Evolutionary conservation across 495 filamentous ascomycete genomes (phyloP).

Genomic region (Apiosordaria backusii): DNA sequence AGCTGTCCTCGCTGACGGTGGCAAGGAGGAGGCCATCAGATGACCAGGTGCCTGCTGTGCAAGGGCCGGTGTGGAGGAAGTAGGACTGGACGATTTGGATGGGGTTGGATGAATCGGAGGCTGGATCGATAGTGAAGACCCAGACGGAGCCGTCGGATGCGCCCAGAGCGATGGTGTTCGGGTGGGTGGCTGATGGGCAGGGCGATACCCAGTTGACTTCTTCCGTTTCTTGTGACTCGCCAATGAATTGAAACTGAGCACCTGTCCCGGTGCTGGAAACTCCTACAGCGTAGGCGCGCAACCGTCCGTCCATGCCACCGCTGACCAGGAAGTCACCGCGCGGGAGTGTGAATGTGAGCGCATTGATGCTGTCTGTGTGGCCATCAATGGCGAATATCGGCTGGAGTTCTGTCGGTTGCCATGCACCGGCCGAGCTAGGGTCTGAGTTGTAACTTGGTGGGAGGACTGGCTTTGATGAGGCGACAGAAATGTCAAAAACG

Average conservation of each 20-base stretch:
- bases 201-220: slow-evolving; percentile 89
- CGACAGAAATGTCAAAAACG: slow-evolving; percentile 68
- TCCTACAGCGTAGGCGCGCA: slow-evolving; percentile 64
- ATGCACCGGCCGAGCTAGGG: slow-evolving; percentile 47
- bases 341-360: slow-evolving; percentile 77
- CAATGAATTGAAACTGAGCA: slow-evolving; percentile 66
- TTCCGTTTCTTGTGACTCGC: slow-evolving; percentile 74
- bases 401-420: slow-evolving; percentile 51
- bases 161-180: slow-evolving; percentile 85
- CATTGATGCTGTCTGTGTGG: slow-evolving; percentile 87
- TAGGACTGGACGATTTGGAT: slow-evolving; percentile 83
- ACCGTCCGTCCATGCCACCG: slow-evolving; percentile 77
- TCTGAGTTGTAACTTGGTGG: slow-evolving; percentile 70
- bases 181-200: slow-evolving; percentile 64
- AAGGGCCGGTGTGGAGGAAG: slow-evolving; percentile 82
- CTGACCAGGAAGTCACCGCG: slow-evolving; percentile 79
- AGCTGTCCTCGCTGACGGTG: slow-evolving; percentile 84
- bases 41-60: slow-evolving; percentile 89
- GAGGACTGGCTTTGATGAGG: slow-evolving; percentile 58
- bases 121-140: slow-evolving; percentile 79
- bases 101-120: slow-evolving; percentile 46
- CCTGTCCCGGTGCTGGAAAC: slow-evolving; percentile 72
- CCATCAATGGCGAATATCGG: slow-evolving; percentile 69
- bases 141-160: slow-evolving; percentile 92
- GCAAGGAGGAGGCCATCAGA: slow-evolving; percentile 84